These are phyloP conservation scores for Plasmodium relictum DNA, from an alignment of 169 alveolate species.

Conservation along the genomic window DNA sequence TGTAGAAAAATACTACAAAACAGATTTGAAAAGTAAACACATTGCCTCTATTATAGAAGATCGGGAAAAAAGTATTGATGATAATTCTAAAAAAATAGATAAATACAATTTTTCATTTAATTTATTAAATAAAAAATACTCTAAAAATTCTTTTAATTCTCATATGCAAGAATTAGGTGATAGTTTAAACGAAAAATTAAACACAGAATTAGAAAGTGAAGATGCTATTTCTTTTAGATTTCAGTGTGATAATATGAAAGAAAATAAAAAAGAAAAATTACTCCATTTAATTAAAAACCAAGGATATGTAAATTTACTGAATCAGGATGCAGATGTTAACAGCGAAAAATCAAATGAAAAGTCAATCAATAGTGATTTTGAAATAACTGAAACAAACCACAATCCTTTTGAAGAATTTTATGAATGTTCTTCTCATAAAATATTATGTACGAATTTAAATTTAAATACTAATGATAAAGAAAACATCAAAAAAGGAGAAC, in stretches of 20 bases:
- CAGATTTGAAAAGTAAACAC: no score
- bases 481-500: not conserved
- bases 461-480: not conserved
- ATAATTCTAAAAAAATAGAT: no score
- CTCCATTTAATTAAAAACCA: not conserved
- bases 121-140: no score
- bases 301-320: not conserved
- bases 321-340: not conserved
- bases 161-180: not conserved
- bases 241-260: no score
- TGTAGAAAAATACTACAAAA: not conserved
- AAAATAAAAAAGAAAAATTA: not conserved
- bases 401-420: not conserved
- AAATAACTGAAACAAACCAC: not conserved
- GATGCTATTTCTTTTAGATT: no score
- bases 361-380: not conserved
- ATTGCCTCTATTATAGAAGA: no score
- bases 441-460: not conserved
- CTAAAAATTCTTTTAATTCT: no score
- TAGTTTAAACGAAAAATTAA: not conserved
- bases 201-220: not conserved
- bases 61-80: no score
- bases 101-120: no score
- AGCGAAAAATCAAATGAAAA: slow-evolving; percentile 2
- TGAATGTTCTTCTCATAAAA: not conserved